Conservation (phyloP, 2,329 filamentous ascomycete genomes). For the Gaeumannomyces sp. region DNA sequence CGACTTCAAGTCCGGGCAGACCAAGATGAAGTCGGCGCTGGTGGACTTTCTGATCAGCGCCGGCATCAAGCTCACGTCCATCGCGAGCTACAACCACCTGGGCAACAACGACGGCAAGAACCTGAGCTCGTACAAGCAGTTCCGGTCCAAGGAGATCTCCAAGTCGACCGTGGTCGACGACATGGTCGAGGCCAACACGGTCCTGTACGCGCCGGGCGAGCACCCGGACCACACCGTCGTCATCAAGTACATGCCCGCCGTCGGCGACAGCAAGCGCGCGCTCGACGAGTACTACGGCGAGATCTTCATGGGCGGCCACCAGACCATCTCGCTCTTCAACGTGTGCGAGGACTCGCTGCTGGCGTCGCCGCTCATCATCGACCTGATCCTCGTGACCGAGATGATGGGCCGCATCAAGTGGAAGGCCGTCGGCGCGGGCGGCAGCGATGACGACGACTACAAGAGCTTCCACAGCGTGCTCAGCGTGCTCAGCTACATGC, state of each 20-base stretch:
- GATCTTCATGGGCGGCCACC: constrained; percentile 97
- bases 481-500: constrained; percentile 97
- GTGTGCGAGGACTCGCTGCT: constrained; percentile 98
- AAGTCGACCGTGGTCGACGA: constrained; percentile 99
- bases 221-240: constrained; percentile 98
- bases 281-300: constrained; percentile 99
- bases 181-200: constrained; percentile 93
- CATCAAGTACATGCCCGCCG: constrained; percentile 99
- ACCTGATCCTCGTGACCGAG: constrained; percentile 86
- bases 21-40: constrained; percentile 99
- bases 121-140: constrained; percentile 93
- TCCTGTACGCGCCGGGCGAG: constrained; percentile 87
- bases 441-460: constrained; percentile 58
- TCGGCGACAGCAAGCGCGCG: constrained; percentile 98
- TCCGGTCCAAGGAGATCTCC: constrained; percentile 99
- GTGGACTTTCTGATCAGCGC: constrained; percentile 98
- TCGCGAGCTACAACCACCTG: constrained; percentile 98
- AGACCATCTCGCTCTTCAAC: constrained; percentile 97
- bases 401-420: constrained; percentile 98
- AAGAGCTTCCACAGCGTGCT: constrained; percentile 96
- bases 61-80: constrained; percentile 97
- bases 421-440: constrained; percentile 56
- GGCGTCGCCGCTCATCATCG: constrained; percentile 93
- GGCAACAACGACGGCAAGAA: constrained; percentile 99
- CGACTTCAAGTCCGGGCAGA: constrained; percentile 99